Conservation (phyloP, 2,329 filamentous ascomycete genomes). For the Fragosphaeria purpurea region DNA sequence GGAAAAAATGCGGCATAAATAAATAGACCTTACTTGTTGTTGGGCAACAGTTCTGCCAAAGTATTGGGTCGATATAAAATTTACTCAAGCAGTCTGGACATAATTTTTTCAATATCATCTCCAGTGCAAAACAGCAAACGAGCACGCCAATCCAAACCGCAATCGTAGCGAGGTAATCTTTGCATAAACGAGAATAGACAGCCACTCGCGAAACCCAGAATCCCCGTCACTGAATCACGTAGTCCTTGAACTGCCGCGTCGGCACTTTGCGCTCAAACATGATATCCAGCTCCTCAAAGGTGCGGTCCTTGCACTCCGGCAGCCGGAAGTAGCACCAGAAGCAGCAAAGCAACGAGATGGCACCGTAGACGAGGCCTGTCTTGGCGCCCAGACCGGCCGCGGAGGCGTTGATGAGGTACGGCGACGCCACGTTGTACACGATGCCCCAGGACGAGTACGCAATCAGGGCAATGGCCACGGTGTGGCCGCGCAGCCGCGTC, state of each 20-base stretch:
- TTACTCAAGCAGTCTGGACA: too few relatives aligned
- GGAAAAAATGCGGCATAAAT: too few relatives aligned
- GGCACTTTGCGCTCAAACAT: constrained; percentile 24
- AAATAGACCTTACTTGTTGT: too few relatives aligned
- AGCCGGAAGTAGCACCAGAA: constrained; percentile 33
- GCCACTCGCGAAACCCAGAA: too few relatives aligned
- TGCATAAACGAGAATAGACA: too few relatives aligned
- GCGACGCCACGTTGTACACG: constrained; percentile 28
- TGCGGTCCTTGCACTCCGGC: constrained; percentile 34
- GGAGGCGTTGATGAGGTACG: constrained; percentile 15
- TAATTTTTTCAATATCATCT: too few relatives aligned
- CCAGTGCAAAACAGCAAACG: too few relatives aligned
- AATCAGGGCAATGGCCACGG: constrained; percentile 28
- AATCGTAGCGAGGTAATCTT: too few relatives aligned
- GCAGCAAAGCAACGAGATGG: constrained; percentile 17
- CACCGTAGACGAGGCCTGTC: constrained; percentile 27
- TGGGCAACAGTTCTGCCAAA: too few relatives aligned
- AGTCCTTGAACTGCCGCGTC: constrained; percentile 13
- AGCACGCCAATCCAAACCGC: too few relatives aligned
- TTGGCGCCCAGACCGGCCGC: constrained; percentile 24
- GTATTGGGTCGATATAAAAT: too few relatives aligned
- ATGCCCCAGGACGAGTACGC: constrained; percentile 29
- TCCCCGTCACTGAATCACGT: not conserved
- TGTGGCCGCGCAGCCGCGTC: constrained; percentile 26
- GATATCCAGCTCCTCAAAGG: constrained; percentile 37